Evolutionary conservation across 345 rosid species (phyloP), one percentile per base, ranked within the genome.

Genomic region (Hevea brasiliensis): DNA sequence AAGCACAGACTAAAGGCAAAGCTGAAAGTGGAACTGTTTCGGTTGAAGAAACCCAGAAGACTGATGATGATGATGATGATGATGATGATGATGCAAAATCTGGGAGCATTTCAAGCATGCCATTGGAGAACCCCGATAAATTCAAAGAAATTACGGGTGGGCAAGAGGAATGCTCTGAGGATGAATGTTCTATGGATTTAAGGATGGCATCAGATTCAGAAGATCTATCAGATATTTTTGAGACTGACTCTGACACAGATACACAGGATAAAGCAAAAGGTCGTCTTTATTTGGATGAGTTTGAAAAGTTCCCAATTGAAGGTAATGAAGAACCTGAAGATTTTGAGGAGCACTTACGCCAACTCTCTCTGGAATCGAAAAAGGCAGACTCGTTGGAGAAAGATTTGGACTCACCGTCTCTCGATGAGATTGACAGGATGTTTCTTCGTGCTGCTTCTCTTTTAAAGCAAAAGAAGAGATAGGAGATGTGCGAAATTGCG

Each of bases 381-480:
- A 81, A 74, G 13, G 74, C 74, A 0, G 67, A 57, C 56, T 40
- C 81, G 54, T 77, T 32, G 0, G 80, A 70, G 24, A 78, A 81
- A 69, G 79, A 83, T 42, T 73, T 24, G 3, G 78, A 76, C 48
- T 80, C 91, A 13, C 92, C 96, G 7, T 71, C 86, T 57, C 82
- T 88, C 68, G 96, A 92, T 72, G 97, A 92, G 77, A 94, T 92
- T 2, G 96, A 95, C 79, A 80, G 79, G 75, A 79, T 92, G 85
- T 92, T 95, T 87, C 82, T 95, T 29, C 88, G 87, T 8, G 98
- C 99, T 42, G 93, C 96, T 72, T 81, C 87, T 13, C 92, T 87
- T 29, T 78, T 92, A 54, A 89, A 85, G 88, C 86, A 83, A 80
- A 88, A 84, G 79, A 86, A 82, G 80, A 84, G 81, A 68, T 76